Evolutionary conservation across 106 monocot species (phyloP).

Genomic region (Xerophyta viscosa): DNA sequence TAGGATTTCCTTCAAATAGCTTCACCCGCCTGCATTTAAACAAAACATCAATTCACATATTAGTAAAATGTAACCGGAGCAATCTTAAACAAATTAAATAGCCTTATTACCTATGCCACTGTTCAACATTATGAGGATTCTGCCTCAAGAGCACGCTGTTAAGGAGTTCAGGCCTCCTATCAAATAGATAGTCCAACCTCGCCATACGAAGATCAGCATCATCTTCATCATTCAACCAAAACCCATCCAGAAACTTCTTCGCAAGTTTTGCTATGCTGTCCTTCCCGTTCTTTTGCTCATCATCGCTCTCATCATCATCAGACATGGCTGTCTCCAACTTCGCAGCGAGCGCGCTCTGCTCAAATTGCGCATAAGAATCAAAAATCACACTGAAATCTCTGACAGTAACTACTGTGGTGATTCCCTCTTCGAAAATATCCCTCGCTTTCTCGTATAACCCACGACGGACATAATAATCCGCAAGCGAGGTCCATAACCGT

Average conservation of each 20-base stretch:
- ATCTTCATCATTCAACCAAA: conserved; percentile 94
- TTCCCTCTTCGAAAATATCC: conserved; percentile 81
- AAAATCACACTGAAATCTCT: conserved; percentile 91
- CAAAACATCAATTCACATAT: too few species aligned
- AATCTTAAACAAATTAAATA: background rate
- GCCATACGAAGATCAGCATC: conserved; percentile 83
- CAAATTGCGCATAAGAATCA: conserved; percentile 81
- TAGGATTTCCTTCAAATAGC: conserved; percentile 84
- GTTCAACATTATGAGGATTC: conserved; percentile 97
- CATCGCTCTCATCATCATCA: conserved; percentile 25
- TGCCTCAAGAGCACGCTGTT: conserved; percentile 91
- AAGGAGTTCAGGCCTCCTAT: conserved; percentile 74
- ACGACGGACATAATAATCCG: conserved; percentile 84
- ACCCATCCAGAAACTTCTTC: conserved; percentile 54
- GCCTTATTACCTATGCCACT: conserved; percentile 73
- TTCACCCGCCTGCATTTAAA: conserved; percentile 66
- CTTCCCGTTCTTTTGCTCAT: conserved; percentile 19
- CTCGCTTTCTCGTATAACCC: conserved; percentile 86
- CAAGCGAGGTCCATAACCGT: conserved; percentile 83
- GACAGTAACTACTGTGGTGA: conserved; percentile 70
- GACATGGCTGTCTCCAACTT: conserved; percentile 63
- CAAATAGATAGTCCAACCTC: conserved; percentile 65
- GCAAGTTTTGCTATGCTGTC: conserved; percentile 37
- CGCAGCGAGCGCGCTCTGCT: conserved; percentile 80
- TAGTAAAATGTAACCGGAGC: too few species aligned